Evolutionary conservation across 495 filamentous ascomycete genomes (phyloP).

Genomic region (Pseudoneurospora amorphoporcata): DNA sequence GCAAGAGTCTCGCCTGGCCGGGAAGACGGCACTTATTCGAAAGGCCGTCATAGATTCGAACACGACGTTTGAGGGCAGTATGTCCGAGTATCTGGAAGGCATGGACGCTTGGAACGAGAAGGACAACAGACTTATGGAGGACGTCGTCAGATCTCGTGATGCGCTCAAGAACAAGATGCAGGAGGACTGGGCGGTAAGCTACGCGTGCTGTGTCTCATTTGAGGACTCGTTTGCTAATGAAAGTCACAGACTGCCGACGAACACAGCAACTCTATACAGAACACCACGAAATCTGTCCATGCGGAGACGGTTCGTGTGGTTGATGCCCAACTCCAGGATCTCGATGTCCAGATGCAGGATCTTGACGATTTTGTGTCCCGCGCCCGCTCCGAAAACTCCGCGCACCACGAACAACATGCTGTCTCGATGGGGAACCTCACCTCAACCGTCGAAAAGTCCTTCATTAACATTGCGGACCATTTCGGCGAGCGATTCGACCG

Average conservation of each 20-base stretch:
- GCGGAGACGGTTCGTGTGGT: constrained; percentile 87
- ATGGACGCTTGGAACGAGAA: constrained; percentile 68
- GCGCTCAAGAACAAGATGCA: constrained; percentile 70
- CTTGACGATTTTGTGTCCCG: constrained; percentile 84
- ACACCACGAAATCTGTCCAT: constrained; percentile 76
- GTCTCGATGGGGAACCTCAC: constrained; percentile 51
- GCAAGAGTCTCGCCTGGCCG: constrained; percentile 61
- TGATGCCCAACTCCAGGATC: constrained; percentile 74
- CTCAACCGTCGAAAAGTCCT: constrained; percentile 56
- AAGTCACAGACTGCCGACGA: constrained; percentile 55
- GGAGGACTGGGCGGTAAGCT: constrained; percentile 74
- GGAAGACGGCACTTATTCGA: constrained; percentile 49
- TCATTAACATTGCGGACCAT: constrained; percentile 53
- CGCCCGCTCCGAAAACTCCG: constrained; percentile 69
- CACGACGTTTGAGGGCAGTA: constrained; percentile 51
- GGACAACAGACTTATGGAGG: constrained; percentile 58
- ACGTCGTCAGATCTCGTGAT: constrained; percentile 61
- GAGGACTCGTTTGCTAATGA: constrained; percentile 16
- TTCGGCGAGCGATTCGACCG: constrained; percentile 52
- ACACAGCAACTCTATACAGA: constrained; percentile 68
- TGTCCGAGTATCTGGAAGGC: constrained; percentile 52
- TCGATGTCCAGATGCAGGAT: constrained; percentile 76
- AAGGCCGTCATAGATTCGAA: constrained; percentile 52
- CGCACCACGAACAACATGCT: constrained; percentile 57
- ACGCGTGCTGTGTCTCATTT: not conserved